Evolutionary conservation across 1,284 basidiomycete species (phyloP).

Genomic region (Fomitopsis pinicola): DNA sequence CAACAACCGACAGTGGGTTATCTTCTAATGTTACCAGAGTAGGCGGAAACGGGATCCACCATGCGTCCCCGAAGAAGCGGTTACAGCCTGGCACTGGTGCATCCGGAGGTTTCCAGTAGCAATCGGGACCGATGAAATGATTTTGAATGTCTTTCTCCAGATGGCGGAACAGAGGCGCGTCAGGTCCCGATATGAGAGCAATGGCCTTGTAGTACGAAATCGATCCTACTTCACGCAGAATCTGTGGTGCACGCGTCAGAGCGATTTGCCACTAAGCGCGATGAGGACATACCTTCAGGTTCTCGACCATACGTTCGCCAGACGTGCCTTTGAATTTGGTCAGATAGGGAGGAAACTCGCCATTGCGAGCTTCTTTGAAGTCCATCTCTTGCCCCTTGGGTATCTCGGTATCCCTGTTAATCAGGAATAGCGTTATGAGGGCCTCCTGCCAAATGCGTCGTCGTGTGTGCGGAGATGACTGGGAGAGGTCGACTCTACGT

Average conservation of each 20-base stretch:
- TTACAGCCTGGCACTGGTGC: conserved; percentile 32
- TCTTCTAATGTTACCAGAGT: conserved; percentile 43
- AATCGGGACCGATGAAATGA: conserved; percentile 63
- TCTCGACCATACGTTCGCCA: conserved; percentile 76
- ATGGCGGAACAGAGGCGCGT: conserved; percentile 39
- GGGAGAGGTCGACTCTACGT: conserved; percentile 56
- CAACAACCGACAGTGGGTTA: not conserved
- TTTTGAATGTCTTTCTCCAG: conserved; percentile 51
- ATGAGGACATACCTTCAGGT: conserved; percentile 56
- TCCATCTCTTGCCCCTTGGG: conserved; percentile 55
- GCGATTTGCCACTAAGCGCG: not conserved
- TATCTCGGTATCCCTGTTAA: conserved; percentile 57
- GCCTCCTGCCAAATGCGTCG: conserved; percentile 85
- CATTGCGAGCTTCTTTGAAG: conserved; percentile 55
- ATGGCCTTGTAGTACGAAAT: conserved; percentile 49
- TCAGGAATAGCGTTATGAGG: conserved; percentile 65
- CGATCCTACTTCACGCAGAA: conserved; percentile 64
- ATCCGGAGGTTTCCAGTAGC: conserved; percentile 51
- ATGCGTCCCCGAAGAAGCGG: conserved; percentile 68
- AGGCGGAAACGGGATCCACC: conserved; percentile 78
- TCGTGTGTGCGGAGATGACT: conserved; percentile 59
- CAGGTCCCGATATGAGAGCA: conserved; percentile 41
- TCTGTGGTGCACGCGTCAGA: conserved; percentile 31
- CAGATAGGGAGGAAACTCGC: conserved; percentile 70
- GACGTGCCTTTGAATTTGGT: conserved; percentile 65